Evolutionary conservation across 1,284 basidiomycete genomes (phyloP).

Genomic region (Puccinia horiana): DNA sequence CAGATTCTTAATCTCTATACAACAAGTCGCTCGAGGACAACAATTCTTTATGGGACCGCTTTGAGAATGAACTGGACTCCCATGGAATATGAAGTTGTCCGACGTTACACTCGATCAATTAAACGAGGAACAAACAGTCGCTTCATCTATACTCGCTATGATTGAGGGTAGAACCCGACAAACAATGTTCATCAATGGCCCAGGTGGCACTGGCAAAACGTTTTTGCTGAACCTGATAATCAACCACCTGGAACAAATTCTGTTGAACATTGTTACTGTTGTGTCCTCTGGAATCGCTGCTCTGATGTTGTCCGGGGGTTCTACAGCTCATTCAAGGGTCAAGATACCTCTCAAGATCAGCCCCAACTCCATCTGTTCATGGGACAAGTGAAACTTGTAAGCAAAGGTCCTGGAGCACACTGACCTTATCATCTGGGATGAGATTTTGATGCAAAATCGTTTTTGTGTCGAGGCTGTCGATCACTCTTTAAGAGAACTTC

Average conservation of each 20-base stretch:
- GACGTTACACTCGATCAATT: too few species aligned
- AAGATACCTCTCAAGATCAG: neutral
- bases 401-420: neutral
- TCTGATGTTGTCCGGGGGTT: neutral
- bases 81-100: too few species aligned
- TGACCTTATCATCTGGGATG: neutral
- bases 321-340: neutral
- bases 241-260: neutral
- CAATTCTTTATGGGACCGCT: too few species aligned
- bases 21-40: too few species aligned
- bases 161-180: neutral
- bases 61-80: too few species aligned
- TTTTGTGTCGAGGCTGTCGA: neutral
- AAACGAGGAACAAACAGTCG: neutral
- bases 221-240: neutral
- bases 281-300: neutral
- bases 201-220: neutral
- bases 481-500: neutral
- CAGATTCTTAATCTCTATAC: too few species aligned
- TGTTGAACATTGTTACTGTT: neutral
- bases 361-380: neutral
- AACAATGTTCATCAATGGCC: neutral
- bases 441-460: neutral
- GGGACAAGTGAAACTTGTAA: neutral
- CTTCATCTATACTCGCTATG: neutral